These are phyloP conservation scores for Yarrowia sp. DNA, from an alignment of 805 yeast species.

Conservation along the genomic window DNA sequence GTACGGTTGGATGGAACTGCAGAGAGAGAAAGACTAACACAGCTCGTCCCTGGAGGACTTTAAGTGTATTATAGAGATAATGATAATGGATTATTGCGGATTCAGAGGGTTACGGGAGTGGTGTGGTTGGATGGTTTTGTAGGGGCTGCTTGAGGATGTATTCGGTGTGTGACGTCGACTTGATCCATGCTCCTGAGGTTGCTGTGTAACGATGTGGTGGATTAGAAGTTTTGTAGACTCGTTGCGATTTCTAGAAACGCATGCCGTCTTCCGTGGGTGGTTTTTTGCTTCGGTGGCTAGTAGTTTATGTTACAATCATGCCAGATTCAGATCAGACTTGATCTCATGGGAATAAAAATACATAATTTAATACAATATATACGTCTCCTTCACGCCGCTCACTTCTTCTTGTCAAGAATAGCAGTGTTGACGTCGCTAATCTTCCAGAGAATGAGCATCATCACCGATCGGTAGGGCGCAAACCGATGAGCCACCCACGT, in stretches of 20 bases:
- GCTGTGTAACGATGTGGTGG: too few species aligned
- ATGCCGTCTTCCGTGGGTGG: too few species aligned
- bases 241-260: too few species aligned
- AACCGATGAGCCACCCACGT: constrained; percentile 58
- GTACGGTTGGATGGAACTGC: neutral
- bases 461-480: constrained; percentile 62
- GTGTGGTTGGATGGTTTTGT: neutral
- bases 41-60: constrained; percentile 27
- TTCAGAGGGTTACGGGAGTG: neutral
- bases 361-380: neutral
- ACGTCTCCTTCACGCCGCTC: neutral
- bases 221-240: too few species aligned
- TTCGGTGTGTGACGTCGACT: too few species aligned
- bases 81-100: neutral
- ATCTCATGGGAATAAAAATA: too few species aligned
- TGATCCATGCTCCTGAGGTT: too few species aligned
- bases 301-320: too few species aligned
- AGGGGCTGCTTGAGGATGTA: too few species aligned
- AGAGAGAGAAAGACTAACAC: neutral
- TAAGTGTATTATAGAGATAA: constrained; percentile 25
- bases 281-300: too few species aligned
- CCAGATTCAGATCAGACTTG: too few species aligned
- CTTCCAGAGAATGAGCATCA: constrained; percentile 76
- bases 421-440: constrained; percentile 57
- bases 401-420: constrained; percentile 39